Conservation (phyloP, 805 yeast genomes). For the Saccharomycopsis selenospora region DNA sequence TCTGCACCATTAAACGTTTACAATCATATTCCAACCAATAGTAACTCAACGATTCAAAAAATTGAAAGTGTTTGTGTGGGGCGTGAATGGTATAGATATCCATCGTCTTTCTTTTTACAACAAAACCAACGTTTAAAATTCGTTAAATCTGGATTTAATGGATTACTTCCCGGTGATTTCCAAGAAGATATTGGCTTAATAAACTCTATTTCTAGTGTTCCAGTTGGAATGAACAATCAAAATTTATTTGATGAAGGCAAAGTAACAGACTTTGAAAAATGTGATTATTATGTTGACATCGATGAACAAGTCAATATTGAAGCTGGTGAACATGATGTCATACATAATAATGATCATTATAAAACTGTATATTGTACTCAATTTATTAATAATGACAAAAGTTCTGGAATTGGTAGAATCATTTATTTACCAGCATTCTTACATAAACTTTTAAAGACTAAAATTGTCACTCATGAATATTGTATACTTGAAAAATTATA, state of each 20-base stretch:
- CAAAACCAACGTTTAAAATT: slow-evolving; percentile 57
- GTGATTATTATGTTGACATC: slow-evolving; percentile 70
- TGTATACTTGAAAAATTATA: slow-evolving; percentile 39
- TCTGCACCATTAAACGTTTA: slow-evolving; percentile 64
- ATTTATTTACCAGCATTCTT: slow-evolving; percentile 41
- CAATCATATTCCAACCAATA: slow-evolving; percentile 32
- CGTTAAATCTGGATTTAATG: slow-evolving; percentile 73
- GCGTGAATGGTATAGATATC: slow-evolving; percentile 91
- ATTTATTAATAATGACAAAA: slow-evolving; percentile 47
- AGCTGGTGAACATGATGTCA: slow-evolving; percentile 33
- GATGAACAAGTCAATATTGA: slow-evolving; percentile 39
- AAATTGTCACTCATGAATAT: slow-evolving; percentile 42
- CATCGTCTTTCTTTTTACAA: slow-evolving; percentile 71
- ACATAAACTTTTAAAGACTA: slow-evolving; percentile 27
- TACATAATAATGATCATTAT: slow-evolving; percentile 35
- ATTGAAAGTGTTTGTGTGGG: slow-evolving; percentile 70
- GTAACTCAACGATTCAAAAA: too few species aligned
- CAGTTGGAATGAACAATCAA: slow-evolving; percentile 65
- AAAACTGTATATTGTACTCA: slow-evolving; percentile 38
- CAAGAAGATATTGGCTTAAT: slow-evolving; percentile 34
- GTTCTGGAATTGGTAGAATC: slow-evolving; percentile 47
- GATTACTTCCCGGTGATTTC: slow-evolving; percentile 85
- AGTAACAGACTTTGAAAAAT: slow-evolving; percentile 39
- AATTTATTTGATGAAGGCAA: slow-evolving; percentile 60
- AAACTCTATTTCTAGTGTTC: slow-evolving; percentile 40